phyloP scores from a whole-genome alignment of 345 rosid species.

The Bretschneidera sinensis region DNA sequence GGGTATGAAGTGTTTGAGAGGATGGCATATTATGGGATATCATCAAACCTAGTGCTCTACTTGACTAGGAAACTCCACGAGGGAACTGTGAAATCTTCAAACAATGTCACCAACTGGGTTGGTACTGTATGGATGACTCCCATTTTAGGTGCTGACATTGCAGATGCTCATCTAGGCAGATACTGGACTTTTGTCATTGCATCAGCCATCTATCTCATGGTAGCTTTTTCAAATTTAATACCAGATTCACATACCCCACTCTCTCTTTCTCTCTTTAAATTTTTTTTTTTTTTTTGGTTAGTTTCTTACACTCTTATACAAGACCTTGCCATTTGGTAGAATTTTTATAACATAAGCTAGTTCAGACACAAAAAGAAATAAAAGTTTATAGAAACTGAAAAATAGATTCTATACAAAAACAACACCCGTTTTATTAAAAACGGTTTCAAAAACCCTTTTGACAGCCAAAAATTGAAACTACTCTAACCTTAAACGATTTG shows the following conservation, averaged over 20 bases:
- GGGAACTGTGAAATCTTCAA: constrained; percentile 58
- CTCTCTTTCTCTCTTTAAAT: too few species aligned
- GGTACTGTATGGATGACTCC: constrained; percentile 65
- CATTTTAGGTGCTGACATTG: constrained; percentile 50
- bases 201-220: constrained; percentile 40
- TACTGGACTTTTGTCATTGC: constrained; percentile 50
- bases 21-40: constrained; percentile 66
- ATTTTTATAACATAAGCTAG: too few species aligned
- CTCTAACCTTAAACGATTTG: too few species aligned
- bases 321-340: too few species aligned
- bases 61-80: constrained; percentile 42
- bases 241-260: neutral
- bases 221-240: constrained; percentile 6
- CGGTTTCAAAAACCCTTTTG: too few species aligned
- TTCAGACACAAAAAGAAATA: too few species aligned
- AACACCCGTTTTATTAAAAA: too few species aligned
- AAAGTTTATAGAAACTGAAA: too few species aligned
- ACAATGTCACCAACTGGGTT: constrained; percentile 59
- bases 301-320: neutral
- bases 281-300: too few species aligned
- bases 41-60: constrained; percentile 51
- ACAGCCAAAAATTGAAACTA: too few species aligned
- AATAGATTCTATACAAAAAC: too few species aligned
- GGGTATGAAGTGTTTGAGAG: constrained; percentile 70
- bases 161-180: constrained; percentile 61